phyloP scores from a whole-genome alignment of 169 alveolate genomes.

The Plasmodium malariae region DNA sequence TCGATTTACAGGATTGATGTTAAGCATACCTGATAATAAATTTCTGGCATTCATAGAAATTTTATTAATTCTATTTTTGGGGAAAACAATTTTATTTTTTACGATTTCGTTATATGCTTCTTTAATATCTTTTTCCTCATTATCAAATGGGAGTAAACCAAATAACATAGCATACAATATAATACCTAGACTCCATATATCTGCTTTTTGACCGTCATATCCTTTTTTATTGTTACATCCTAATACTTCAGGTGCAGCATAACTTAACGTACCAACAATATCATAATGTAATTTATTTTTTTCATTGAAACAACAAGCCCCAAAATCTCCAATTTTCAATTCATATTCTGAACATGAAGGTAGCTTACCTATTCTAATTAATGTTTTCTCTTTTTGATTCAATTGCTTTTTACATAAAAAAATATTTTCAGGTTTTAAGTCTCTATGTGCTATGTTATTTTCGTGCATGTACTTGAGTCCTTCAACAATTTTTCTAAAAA shows the following conservation, averaged over 20 bases:
- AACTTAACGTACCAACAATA: constrained; percentile 88
- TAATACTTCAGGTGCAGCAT: constrained; percentile 90
- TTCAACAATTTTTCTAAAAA: constrained; percentile 85
- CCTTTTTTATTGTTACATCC: constrained; percentile 85
- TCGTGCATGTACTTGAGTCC: constrained; percentile 88
- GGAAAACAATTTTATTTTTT: constrained; percentile 76
- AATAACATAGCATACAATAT: constrained; percentile 96
- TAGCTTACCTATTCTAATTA: constrained; percentile 82
- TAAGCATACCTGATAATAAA: constrained; percentile 79
- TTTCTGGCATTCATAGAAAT: constrained; percentile 41
- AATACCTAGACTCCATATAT: constrained; percentile 98
- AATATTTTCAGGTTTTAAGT: constrained; percentile 94
- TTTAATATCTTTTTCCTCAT: constrained; percentile 82
- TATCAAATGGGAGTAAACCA: constrained; percentile 98
- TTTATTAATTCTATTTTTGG: constrained; percentile 59
- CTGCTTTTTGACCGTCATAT: constrained; percentile 95
- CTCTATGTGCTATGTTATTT: constrained; percentile 91
- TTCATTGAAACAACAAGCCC: constrained; percentile 84
- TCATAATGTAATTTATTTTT: constrained; percentile 77
- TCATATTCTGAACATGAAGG: constrained; percentile 88
- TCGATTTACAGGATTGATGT: constrained; percentile 78
- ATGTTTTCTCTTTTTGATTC: constrained; percentile 55
- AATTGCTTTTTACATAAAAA: constrained; percentile 85
- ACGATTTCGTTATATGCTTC: constrained; percentile 80
- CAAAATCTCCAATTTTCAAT: constrained; percentile 96